Base-by-base conservation (phyloP, 2,329 filamentous ascomycete species). In the Aspergillus quadrilineatus region DNA sequence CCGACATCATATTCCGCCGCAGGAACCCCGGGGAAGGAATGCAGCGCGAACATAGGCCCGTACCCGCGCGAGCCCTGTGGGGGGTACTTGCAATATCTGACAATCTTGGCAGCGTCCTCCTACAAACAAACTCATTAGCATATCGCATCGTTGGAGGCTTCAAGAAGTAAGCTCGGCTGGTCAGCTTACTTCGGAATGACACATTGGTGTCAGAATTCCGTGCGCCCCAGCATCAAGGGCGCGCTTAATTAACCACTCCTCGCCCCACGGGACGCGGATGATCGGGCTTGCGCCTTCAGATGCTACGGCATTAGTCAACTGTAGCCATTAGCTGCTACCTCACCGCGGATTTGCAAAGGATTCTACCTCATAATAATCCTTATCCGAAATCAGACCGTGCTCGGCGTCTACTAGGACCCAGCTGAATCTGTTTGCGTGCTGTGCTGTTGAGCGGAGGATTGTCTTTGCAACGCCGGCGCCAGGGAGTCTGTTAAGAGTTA, bases 351-450 rank as follows among this genome's bases (percentile, higher is more conserved):
- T 17, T 17, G 17, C 17, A 17, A 1, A 17, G 17, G 17, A 17
- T 1, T 17, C 8, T 30, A 72, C 69, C 55, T 73, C 72, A 45
- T 75, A 75, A 58, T 74, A 74, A 53, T 75, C 63, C 41, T 62
- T 59, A 48, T 75, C 73, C 30, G 67, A 64, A 54, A 75, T 74
- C 58, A 74, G 64, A 34, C 73, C 73, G 58, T 76, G 73, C 61
- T 76, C 73, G 34, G 70, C 71, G 45, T 76, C 73, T 36, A 76
- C 63, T 8, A 75, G 61, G 17, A 75, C 71, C 73, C 73, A 76
- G 60, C 65, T 68, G 59, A 70, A 71, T 15, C 32, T 44, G 61
- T 63, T 30, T 58, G 53, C 4, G 62, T 59, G 17, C 10, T 55
- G 53, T 10, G 66, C 59, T 29, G 63, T 61, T 6, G 66, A 63